Evolutionary conservation across 805 yeast species (phyloP), one percentile per base, ranked within the genome.

Genomic region (Clavispora vitiphila): DNA sequence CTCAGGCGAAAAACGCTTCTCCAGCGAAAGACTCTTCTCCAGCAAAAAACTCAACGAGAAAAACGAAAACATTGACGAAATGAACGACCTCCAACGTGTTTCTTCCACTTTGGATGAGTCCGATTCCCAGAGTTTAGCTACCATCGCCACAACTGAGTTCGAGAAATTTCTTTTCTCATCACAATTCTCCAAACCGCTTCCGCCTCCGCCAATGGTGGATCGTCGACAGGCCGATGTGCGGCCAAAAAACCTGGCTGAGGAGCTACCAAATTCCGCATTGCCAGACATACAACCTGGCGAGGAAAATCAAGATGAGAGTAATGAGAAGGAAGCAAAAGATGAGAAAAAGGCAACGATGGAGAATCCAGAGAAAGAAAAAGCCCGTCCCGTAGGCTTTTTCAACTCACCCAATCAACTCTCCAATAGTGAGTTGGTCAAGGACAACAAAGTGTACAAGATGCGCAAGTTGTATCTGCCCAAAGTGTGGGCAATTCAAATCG

Each of bases 401-500:
- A 35, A 15, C 20, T 20, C 34, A 8, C 31, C 35, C 18, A 38
- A 35, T 11, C 39, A 40, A 34, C 34, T 45, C 9, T 47, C 49
- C 14, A 44, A 48, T 34, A 54, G 57, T 39, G 72, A 68, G 47
- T 43, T 66, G 22, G 59, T 65, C 22, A 67, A 66, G 35, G 58
- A 67, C 38, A 58, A 61, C 40, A 65, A 67, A 48, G 58, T 57
- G 0, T 69, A 53, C 50, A 55, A 55, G 31, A 58, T 69, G 42
- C 54, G 68, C 31, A 63, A 62, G 30, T 48, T 67, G 37, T 64
- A 49, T 37, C 60, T 62, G 34, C 69, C 73, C 4, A 67, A 67
- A 47, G 56, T 65, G 11, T 79, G 86, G 82, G 83, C 72, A 1
- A 57, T 82, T 24, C 81, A 81, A 48, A 77, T 90, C 38, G 79